Evolutionary conservation across 352 stramenopile genomes (phyloP).

Genomic region (Phytopythium delawarense): DNA sequence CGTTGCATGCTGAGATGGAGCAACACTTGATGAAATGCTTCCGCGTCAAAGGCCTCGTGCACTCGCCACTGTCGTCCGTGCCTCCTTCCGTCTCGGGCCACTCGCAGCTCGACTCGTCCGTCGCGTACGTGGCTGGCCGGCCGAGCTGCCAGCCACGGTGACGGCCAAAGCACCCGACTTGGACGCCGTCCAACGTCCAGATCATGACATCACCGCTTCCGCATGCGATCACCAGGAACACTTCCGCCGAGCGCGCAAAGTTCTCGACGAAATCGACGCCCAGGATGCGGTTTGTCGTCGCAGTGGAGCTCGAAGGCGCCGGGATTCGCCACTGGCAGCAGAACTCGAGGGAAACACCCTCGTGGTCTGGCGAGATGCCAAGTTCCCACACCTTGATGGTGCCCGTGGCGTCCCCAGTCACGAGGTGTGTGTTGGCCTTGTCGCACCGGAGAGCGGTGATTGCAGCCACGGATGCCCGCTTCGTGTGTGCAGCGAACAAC

Average conservation of each 20-base stretch:
- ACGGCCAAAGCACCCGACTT: conserved; percentile 62
- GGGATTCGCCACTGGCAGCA: conserved; percentile 47
- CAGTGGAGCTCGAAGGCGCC: conserved; percentile 8
- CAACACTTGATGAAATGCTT: conserved; percentile 56
- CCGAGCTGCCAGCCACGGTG: conserved; percentile 64
- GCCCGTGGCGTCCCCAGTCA: conserved; percentile 51
- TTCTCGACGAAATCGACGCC: conserved; percentile 64
- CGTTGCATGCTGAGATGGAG: conserved; percentile 44
- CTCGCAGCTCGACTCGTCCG: conserved; percentile 36
- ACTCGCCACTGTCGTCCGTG: conserved; percentile 10
- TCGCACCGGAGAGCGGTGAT: conserved; percentile 55
- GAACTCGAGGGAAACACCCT: conserved; percentile 53
- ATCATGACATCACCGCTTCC: conserved; percentile 65
- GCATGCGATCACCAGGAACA: conserved; percentile 62
- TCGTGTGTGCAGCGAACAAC: background rate
- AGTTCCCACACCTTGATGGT: conserved; percentile 70
- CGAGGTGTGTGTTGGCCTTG: conserved; percentile 52
- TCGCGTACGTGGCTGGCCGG: conserved; percentile 41
- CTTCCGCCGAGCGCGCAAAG: conserved; percentile 34
- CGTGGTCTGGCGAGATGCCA: conserved; percentile 40
- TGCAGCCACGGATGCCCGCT: conserved; percentile 27
- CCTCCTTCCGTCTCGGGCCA: conserved; percentile 21
- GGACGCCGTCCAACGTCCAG: conserved; percentile 66
- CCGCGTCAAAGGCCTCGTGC: conserved; percentile 9
- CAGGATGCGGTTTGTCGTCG: conserved; percentile 32